These are phyloP conservation scores for Penicillium robsamsonii DNA, from an alignment of 495 filamentous ascomycete species.

Conservation along the genomic window DNA sequence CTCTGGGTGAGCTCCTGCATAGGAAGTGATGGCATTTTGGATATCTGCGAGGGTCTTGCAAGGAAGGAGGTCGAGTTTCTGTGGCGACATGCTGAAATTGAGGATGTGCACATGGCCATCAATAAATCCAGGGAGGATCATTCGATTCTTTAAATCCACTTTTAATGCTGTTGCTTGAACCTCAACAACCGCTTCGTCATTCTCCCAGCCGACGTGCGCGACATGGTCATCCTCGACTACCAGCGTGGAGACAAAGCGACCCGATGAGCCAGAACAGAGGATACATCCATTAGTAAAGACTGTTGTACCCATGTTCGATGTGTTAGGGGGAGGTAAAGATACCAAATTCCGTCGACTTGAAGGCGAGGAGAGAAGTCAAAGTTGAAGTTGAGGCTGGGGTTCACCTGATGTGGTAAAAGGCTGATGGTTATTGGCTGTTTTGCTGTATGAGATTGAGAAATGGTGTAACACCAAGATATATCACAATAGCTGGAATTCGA, in stretches of 20 bases:
- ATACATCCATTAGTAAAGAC: conserved; percentile 37
- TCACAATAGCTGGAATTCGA: neutral
- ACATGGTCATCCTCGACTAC: conserved; percentile 34
- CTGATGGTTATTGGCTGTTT: too few species aligned
- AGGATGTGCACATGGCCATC: conserved; percentile 65
- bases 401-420: too few species aligned
- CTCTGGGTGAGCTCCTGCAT: conserved; percentile 45
- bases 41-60: conserved; percentile 56
- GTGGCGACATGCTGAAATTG: conserved; percentile 56
- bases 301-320: conserved; percentile 18
- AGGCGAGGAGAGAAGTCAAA: too few species aligned
- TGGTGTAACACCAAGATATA: neutral
- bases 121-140: conserved; percentile 59
- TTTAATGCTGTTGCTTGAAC: conserved; percentile 24
- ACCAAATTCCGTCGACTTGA: too few species aligned
- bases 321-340: neutral
- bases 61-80: conserved; percentile 50
- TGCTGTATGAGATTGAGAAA: neutral
- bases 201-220: conserved; percentile 37
- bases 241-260: conserved; percentile 24
- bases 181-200: conserved; percentile 17
- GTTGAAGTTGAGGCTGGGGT: too few species aligned
- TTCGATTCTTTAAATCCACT: conserved; percentile 43
- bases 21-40: conserved; percentile 42
- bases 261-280: conserved; percentile 17